phyloP scores from a whole-genome alignment of 495 filamentous ascomycete species.

The Parmelia sp. region DNA sequence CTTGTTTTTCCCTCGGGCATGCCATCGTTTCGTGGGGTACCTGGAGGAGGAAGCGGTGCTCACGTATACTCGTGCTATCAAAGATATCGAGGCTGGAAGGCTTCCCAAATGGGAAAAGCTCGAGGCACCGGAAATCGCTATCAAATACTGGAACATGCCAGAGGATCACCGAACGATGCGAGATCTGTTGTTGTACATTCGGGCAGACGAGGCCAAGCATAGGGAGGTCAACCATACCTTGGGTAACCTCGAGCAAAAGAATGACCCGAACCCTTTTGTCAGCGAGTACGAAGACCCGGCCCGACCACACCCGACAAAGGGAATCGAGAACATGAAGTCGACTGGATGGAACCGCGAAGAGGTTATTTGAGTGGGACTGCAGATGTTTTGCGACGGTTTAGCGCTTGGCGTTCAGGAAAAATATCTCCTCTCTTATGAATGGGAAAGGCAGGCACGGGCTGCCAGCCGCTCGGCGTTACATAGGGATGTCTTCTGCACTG shows the following conservation, averaged over 20 bases:
- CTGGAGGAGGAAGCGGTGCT: constrained; percentile 95
- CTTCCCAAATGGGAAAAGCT: constrained; percentile 78
- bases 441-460: background rate
- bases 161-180: constrained; percentile 75
- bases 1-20: constrained; percentile 79
- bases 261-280: constrained; percentile 87
- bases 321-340: constrained; percentile 58
- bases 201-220: constrained; percentile 95
- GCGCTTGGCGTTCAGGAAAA: constrained; percentile 24
- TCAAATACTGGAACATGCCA: constrained; percentile 89
- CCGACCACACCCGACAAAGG: constrained; percentile 63
- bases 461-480: constrained; percentile 3
- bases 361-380: constrained; percentile 51
- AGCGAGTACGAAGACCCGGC: constrained; percentile 60
- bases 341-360: constrained; percentile 81
- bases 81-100: constrained; percentile 75
- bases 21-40: constrained; percentile 94
- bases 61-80: constrained; percentile 83
- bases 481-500: background rate
- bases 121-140: constrained; percentile 77
- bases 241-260: constrained; percentile 70
- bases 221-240: constrained; percentile 96
- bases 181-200: constrained; percentile 79
- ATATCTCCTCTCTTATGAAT: constrained; percentile 19
- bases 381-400: constrained; percentile 19